Evolutionary conservation across 352 stramenopile species (phyloP).

Genomic region (Phytophthora sansomeana): DNA sequence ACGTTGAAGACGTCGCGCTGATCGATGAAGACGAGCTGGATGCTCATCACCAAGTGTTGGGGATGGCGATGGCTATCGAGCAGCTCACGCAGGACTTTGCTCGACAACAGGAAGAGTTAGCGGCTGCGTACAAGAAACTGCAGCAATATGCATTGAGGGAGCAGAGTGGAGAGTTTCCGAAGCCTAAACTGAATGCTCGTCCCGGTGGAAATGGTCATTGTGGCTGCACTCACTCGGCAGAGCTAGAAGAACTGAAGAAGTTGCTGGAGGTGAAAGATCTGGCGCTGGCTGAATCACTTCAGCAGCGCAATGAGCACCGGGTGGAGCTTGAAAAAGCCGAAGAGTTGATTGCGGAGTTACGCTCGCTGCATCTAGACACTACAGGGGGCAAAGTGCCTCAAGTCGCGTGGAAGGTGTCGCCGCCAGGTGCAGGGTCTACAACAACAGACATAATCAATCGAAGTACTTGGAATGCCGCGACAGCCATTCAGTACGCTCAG

Average conservation of each 20-base stretch:
- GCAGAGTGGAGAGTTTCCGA: constrained; percentile 8
- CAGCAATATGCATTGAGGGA: constrained; percentile 43
- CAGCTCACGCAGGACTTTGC: constrained; percentile 70
- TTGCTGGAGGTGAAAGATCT: constrained; percentile 64
- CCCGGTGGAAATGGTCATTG: constrained; percentile 4
- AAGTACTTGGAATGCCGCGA: constrained; percentile 15
- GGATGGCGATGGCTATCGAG: constrained; percentile 71
- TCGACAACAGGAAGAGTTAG: constrained; percentile 58
- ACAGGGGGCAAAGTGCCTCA: constrained; percentile 27
- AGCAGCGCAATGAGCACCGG: constrained; percentile 66
- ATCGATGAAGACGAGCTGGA: constrained; percentile 43
- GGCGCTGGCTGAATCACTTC: constrained; percentile 59
- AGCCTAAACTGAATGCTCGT: neutral
- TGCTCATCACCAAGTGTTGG: constrained; percentile 67
- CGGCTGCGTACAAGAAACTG: constrained; percentile 63
- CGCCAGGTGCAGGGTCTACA: constrained; percentile 10
- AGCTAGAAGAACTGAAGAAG: constrained; percentile 47
- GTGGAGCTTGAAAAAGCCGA: constrained; percentile 58
- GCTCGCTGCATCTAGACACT: constrained; percentile 34
- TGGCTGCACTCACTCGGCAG: constrained; percentile 38
- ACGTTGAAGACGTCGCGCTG: constrained; percentile 1
- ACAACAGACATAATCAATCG: constrained; percentile 3
- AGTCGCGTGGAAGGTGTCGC: constrained; percentile 32
- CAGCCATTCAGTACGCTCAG: constrained; percentile 33
- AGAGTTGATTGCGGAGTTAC: constrained; percentile 48